Conservation (phyloP, 2,329 filamentous ascomycete genomes). For the Tolypocladium ophioglossoides region DNA sequence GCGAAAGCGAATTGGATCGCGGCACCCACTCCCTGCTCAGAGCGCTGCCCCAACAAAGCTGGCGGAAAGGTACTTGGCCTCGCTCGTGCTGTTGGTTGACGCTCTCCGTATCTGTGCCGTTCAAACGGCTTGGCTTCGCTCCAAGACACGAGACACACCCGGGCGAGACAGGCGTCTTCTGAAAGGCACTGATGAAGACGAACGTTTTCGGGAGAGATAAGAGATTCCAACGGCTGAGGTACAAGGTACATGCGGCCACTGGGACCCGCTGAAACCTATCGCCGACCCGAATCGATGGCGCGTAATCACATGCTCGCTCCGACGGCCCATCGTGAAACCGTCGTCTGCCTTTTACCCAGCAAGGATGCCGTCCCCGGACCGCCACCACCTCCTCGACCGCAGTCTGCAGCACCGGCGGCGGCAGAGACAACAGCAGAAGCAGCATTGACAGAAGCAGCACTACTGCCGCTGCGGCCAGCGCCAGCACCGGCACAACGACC, state of each 20-base stretch:
- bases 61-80: neutral
- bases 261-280: neutral
- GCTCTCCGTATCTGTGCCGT: neutral
- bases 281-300: neutral
- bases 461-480: constrained; percentile 1
- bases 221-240: too few species aligned
- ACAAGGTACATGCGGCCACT: too few species aligned
- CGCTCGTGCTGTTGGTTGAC: neutral
- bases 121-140: neutral
- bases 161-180: neutral
- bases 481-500: constrained; percentile 1
- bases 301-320: constrained; percentile 14
- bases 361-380: neutral
- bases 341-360: neutral
- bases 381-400: neutral
- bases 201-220: too few species aligned
- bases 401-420: neutral
- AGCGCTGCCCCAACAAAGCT: neutral
- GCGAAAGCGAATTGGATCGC: neutral
- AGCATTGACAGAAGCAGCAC: neutral
- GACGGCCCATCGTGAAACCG: constrained; percentile 4
- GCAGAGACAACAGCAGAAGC: neutral
- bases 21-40: neutral
- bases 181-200: neutral
- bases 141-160: neutral